A percentile compares a stretch with the other conserved stretches of the same genome.
Evolutionary conservation across 352 stramenopile genomes (phyloP).

Genomic region (Pythium vanterpoolii): DNA sequence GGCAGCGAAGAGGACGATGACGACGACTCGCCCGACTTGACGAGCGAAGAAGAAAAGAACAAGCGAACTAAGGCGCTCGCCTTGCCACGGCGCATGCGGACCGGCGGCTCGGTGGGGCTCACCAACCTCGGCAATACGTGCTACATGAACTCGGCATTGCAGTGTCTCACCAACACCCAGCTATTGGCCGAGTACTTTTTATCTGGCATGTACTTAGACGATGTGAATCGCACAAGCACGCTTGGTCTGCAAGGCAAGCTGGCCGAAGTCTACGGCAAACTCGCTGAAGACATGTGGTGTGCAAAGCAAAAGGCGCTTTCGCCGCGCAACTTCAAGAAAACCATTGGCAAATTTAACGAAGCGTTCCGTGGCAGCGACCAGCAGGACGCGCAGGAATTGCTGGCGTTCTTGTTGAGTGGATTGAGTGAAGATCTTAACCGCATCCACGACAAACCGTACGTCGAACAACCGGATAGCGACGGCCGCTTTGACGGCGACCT

Average conservation of each 20-base stretch:
- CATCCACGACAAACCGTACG: conserved; percentile 95
- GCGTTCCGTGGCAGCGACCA: conserved; percentile 97
- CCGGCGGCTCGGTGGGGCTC: conserved; percentile 69
- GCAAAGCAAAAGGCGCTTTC: conserved; percentile 92
- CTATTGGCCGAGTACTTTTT: conserved; percentile 97
- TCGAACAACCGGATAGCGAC: conserved; percentile 97
- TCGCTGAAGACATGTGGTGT: conserved; percentile 96
- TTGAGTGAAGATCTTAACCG: conserved; percentile 99
- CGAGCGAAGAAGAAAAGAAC: conserved; percentile 52
- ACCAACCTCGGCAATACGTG: conserved; percentile 95
- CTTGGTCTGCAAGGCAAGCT: conserved; percentile 94
- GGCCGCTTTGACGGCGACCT: conserved; percentile 96
- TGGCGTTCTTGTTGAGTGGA: conserved; percentile 95
- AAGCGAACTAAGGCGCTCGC: conserved; percentile 49
- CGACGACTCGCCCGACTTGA: conserved; percentile 32
- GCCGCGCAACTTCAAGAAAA: conserved; percentile 93
- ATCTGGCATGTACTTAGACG: conserved; percentile 86
- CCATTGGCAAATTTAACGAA: conserved; percentile 93
- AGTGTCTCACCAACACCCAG: conserved; percentile 95
- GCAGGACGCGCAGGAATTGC: conserved; percentile 97
- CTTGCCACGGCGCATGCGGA: conserved; percentile 72
- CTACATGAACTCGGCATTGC: conserved; percentile 94
- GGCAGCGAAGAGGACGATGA: conserved; percentile 32
- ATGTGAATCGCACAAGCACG: conserved; percentile 97
- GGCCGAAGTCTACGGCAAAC: conserved; percentile 92